Percentiles rank a stretch among this genome's conserved stretches.
These are phyloP conservation scores for Gentiana straminea DNA, from an alignment of 257 asterid genomes.

Conservation along the genomic window DNA sequence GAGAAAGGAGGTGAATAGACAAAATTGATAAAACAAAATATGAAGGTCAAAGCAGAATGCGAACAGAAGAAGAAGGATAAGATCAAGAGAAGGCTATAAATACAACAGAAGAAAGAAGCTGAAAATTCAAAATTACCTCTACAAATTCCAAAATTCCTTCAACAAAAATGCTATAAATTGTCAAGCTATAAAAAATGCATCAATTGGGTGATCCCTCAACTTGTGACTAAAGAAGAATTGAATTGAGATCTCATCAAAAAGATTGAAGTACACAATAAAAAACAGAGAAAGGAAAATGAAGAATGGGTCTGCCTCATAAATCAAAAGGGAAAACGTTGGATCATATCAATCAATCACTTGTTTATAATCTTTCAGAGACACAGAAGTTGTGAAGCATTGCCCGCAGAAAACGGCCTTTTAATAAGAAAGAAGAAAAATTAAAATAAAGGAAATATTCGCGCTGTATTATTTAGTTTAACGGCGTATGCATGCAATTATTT, in stretches of 20 bases:
- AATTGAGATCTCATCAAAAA: not conserved
- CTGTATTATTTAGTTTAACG: too few species aligned
- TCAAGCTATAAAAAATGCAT: not conserved
- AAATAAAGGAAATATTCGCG: too few species aligned
- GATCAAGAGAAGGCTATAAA: not conserved
- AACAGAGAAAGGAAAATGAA: not conserved
- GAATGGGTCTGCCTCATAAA: not conserved
- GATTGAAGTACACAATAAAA: not conserved
- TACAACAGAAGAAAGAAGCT: not conserved
- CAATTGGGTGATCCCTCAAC: not conserved
- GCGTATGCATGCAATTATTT: too few species aligned
- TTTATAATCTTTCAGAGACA: too few species aligned
- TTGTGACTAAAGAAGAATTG: not conserved
- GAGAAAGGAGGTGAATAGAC: too few species aligned
- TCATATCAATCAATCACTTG: too few species aligned
- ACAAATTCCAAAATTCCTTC: not conserved
- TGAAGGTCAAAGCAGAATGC: constrained; percentile 1
- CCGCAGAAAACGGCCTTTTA: too few species aligned
- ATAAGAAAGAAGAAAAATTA: too few species aligned
- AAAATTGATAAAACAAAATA: too few species aligned
- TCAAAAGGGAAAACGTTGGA: too few species aligned
- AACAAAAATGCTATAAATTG: not conserved
- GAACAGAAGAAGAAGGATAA: constrained; percentile 12
- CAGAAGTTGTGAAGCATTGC: too few species aligned
- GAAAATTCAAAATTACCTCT: constrained; percentile 11